Percentiles rank a stretch among this genome's conserved stretches.
Conservation (phyloP, 2,329 filamentous ascomycete genomes). For the Trichophyton verrucosum region DNA sequence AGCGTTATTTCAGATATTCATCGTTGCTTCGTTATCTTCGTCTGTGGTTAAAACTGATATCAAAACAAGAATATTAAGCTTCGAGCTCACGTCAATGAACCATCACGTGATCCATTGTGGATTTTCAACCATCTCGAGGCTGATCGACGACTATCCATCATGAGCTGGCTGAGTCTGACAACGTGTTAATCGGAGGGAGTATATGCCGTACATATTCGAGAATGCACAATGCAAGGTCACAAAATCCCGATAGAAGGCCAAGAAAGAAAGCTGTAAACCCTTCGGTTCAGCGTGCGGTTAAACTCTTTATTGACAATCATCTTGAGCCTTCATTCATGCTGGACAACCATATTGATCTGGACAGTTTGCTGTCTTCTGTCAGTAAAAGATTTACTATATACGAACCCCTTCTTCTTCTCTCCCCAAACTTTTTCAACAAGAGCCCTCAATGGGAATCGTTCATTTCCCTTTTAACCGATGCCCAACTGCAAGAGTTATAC, state of each 20-base stretch:
- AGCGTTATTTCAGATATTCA: too few relatives aligned
- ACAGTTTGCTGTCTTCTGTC: constrained; percentile 15
- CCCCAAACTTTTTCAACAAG: constrained; percentile 34
- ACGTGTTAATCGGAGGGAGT: too few relatives aligned
- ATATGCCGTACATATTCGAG: too few relatives aligned
- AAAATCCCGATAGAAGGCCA: not conserved
- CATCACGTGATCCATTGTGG: not conserved
- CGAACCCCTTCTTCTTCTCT: constrained; percentile 45
- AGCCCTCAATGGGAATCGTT: constrained; percentile 20
- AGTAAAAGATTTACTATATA: constrained; percentile 44
- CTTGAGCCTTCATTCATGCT: constrained; percentile 14
- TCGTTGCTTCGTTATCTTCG: too few relatives aligned
- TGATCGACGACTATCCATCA: too few relatives aligned
- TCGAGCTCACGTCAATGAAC: not conserved
- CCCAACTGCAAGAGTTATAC: constrained; percentile 30
- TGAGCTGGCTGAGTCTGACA: too few relatives aligned
- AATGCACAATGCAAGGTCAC: not conserved
- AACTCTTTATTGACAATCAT: constrained; percentile 20
- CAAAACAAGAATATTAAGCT: not conserved
- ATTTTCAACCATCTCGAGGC: not conserved
- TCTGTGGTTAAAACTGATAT: too few relatives aligned
- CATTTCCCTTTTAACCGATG: constrained; percentile 15
- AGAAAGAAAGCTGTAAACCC: constrained; percentile 12
- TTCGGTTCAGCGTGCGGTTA: constrained; percentile 23
- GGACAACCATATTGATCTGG: not conserved